These are phyloP conservation scores for Chrysophaeum taylorii DNA, from an alignment of 352 stramenopile genomes.

Conservation along the genomic window DNA sequence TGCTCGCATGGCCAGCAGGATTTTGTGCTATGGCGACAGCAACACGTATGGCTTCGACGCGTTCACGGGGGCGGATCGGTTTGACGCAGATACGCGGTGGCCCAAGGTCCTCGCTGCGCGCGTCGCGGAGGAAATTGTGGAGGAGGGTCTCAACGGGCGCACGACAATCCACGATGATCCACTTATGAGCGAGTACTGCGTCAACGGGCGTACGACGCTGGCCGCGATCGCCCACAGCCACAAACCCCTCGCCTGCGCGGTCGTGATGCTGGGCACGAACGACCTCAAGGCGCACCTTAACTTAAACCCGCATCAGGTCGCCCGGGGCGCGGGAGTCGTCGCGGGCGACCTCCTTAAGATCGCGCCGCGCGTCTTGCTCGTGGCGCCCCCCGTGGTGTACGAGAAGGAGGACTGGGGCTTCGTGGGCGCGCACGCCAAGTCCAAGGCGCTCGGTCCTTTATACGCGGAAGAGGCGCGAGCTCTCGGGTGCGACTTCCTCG, in stretches of 20 bases:
- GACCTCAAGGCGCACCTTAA: not conserved
- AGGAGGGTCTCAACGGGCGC: not conserved
- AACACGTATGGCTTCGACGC: conserved; percentile 6
- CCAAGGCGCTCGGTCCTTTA: not conserved
- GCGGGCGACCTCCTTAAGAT: not conserved
- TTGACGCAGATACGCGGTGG: not conserved
- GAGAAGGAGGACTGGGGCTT: not conserved
- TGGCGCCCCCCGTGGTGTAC: not conserved
- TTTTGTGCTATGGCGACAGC: conserved; percentile 1
- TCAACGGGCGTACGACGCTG: not conserved
- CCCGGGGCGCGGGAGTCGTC: not conserved
- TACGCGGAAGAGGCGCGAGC: not conserved
- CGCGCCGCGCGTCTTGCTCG: not conserved
- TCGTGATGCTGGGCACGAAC: conserved; percentile 19
- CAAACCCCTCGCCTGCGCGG: conserved; percentile 4
- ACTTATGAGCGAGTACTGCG: not conserved
- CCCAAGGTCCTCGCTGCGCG: not conserved
- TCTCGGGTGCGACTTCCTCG: not conserved
- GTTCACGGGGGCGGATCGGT: not conserved
- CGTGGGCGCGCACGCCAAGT: not conserved
- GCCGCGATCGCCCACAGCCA: not conserved
- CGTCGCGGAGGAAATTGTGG: not conserved
- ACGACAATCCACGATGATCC: not conserved
- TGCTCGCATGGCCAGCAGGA: no score
- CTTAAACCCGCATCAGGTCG: not conserved